Percentiles rank a stretch among this genome's conserved stretches.
Conservation (phyloP, 2,329 filamentous ascomycete species). For the Cercospora sp. region DNA sequence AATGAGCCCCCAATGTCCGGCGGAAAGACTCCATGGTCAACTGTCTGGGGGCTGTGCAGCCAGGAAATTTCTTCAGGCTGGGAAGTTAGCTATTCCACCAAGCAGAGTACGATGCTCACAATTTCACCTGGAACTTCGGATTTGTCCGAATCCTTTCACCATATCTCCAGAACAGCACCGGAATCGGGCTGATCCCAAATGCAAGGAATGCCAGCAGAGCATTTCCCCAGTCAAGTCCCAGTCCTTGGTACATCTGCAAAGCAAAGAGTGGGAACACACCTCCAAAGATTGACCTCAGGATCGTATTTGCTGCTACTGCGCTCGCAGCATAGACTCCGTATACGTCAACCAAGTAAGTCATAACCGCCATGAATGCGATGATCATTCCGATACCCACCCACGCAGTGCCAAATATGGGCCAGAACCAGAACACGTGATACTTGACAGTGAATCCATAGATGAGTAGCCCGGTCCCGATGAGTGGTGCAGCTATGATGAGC, state of each 20-base stretch:
- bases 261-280: constrained; percentile 60
- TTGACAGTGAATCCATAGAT: constrained; percentile 31
- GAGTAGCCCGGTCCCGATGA: constrained; percentile 24
- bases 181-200: constrained; percentile 48
- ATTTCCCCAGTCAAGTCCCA: constrained; percentile 64
- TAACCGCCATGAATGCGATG: constrained; percentile 32
- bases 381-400: constrained; percentile 35
- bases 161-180: constrained; percentile 47
- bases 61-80: neutral
- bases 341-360: constrained; percentile 65
- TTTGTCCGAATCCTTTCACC: constrained; percentile 46
- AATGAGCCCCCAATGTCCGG: neutral
- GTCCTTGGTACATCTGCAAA: constrained; percentile 57
- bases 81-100: neutral
- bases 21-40: neutral
- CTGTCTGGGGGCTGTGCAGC: neutral
- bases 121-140: constrained; percentile 25
- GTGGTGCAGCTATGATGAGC: constrained; percentile 23
- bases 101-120: constrained; percentile 10
- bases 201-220: constrained; percentile 55
- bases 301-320: constrained; percentile 65
- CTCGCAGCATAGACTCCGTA: constrained; percentile 62
- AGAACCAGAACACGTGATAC: constrained; percentile 25
- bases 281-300: constrained; percentile 58
- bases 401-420: constrained; percentile 34